Conservation (phyloP, 768 basidiomycete species). For the Russula virescens region DNA sequence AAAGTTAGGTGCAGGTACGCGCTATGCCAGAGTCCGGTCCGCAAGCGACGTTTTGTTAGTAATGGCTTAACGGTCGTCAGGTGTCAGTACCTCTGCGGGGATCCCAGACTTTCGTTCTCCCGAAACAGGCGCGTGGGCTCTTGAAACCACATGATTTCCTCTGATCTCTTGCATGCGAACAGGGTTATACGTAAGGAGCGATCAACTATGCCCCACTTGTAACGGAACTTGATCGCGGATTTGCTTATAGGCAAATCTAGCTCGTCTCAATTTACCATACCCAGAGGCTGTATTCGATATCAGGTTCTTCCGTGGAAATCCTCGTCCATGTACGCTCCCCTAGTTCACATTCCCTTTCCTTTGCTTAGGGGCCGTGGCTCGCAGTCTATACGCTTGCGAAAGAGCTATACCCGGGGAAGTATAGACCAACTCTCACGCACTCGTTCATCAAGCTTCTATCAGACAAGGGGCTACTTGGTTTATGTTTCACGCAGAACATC, state of each 20-base stretch:
- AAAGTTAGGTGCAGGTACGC: conserved; percentile 25
- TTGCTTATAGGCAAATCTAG: conserved; percentile 59
- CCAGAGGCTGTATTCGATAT: conserved; percentile 97
- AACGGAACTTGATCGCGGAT: neutral
- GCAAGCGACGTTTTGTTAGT: neutral
- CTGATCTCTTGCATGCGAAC: neutral
- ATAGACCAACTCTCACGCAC: conserved; percentile 83
- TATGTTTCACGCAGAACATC: conserved; percentile 87
- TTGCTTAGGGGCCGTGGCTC: neutral
- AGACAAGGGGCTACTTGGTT: conserved; percentile 61
- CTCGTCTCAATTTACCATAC: conserved; percentile 73
- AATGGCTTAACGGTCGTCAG: conserved; percentile 31
- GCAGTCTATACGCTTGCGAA: conserved; percentile 85
- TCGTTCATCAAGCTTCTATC: conserved; percentile 82
- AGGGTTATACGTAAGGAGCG: conserved; percentile 49
- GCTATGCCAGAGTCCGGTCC: neutral
- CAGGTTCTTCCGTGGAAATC: conserved; percentile 73
- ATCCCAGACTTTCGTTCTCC: conserved; percentile 90
- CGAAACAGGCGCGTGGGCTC: conserved; percentile 55
- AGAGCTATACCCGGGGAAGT: conserved; percentile 88
- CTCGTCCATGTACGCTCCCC: conserved; percentile 59
- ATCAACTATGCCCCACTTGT: neutral
- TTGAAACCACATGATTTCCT: neutral
- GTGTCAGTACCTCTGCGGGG: conserved; percentile 73
- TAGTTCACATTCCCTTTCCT: neutral